A percentile compares a stretch with the other conserved stretches of the same genome.
Evolutionary conservation across 768 basidiomycete genomes (phyloP).

Genomic region (Podaxis pistillaris): DNA sequence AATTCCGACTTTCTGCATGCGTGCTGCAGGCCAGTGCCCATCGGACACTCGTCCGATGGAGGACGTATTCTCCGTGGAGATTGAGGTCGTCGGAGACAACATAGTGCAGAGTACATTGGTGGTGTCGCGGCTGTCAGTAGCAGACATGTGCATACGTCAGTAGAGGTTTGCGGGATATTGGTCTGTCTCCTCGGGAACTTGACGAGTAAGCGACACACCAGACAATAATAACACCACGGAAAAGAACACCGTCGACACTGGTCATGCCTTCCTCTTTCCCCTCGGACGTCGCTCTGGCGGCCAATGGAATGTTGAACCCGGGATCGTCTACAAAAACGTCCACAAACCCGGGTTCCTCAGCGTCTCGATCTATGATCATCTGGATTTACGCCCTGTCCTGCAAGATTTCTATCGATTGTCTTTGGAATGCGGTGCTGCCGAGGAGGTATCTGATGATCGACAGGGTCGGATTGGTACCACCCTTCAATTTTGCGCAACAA

Average conservation of each 20-base stretch:
- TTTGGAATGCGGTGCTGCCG: not conserved
- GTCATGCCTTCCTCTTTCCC: not conserved
- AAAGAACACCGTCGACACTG: not conserved
- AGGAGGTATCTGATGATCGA: conserved; percentile 4
- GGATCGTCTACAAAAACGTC: conserved; percentile 9
- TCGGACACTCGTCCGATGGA: not conserved
- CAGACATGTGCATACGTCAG: not conserved
- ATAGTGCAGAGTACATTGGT: not conserved
- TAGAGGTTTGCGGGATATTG: not conserved
- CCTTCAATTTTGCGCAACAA: too few relatives aligned
- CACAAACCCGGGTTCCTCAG: conserved; percentile 9
- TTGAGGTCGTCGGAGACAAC: not conserved
- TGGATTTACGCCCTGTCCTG: not conserved
- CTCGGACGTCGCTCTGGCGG: conserved; percentile 3
- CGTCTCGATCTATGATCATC: not conserved
- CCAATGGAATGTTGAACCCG: conserved; percentile 13
- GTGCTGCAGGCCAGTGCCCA: not conserved
- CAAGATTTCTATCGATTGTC: not conserved
- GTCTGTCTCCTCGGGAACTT: conserved; percentile 8
- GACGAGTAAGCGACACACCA: not conserved
- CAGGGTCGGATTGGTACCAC: not conserved
- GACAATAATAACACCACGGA: conserved; percentile 8
- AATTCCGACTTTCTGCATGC: not conserved
- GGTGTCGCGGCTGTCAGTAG: not conserved
- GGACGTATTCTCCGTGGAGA: not conserved